phyloP scores from a whole-genome alignment of 345 rosid genomes.

The Hibiscus tridactylites region DNA sequence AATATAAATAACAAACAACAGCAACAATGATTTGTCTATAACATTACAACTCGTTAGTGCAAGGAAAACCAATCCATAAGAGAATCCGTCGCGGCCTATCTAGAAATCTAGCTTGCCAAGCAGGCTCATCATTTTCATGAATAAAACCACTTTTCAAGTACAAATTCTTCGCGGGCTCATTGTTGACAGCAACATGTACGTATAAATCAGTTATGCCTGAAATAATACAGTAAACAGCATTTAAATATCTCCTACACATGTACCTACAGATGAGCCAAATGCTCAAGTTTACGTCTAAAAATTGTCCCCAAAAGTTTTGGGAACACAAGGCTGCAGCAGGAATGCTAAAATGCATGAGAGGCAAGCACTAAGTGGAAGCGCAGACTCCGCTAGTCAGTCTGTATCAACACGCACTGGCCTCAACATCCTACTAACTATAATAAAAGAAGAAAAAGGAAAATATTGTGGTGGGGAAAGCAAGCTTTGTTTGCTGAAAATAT shows the following conservation, averaged over 20 bases:
- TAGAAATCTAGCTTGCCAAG: constrained; percentile 90
- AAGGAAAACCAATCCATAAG: constrained; percentile 55
- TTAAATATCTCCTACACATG: not conserved
- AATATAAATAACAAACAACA: not conserved
- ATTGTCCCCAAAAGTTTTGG: too few species aligned
- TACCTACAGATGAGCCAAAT: too few species aligned
- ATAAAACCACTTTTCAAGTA: constrained; percentile 71
- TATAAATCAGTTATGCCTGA: constrained; percentile 84
- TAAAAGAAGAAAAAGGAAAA: too few species aligned
- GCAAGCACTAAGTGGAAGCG: not conserved
- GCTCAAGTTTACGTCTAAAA: too few species aligned
- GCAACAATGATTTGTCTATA: not conserved
- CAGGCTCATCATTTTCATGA: constrained; percentile 69
- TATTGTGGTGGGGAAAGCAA: too few species aligned
- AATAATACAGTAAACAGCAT: not conserved
- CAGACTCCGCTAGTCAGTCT: too few species aligned
- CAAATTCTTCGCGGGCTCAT: constrained; percentile 73
- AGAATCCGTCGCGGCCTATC: constrained; percentile 71
- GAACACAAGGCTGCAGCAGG: not conserved
- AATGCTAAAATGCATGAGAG: not conserved
- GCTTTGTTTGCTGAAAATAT: too few species aligned
- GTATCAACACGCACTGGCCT: too few species aligned
- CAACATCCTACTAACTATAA: too few species aligned
- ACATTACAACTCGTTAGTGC: constrained; percentile 12
- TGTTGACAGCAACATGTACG: constrained; percentile 78